Conservation (phyloP, 306 rosid species). For the Quillaja saponaria region DNA sequence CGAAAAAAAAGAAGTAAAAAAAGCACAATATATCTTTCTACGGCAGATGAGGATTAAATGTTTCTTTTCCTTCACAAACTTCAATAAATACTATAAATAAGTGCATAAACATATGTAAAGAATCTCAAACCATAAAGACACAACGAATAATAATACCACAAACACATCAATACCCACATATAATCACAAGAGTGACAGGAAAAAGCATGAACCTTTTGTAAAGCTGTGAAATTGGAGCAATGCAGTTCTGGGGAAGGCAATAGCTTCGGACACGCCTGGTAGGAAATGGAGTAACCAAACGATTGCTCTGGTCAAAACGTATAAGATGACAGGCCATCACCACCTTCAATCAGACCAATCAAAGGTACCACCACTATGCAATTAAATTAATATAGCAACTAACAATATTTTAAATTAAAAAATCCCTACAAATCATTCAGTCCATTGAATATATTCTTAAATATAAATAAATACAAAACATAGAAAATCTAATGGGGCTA, state of each 20-base stretch:
- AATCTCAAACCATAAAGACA: background rate
- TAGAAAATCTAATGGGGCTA: no score
- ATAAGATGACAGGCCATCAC: constrained; percentile 51
- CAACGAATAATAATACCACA: no score
- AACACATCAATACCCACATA: background rate
- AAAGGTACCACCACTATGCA: constrained; percentile 1
- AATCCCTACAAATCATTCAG: no score
- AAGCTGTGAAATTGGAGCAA: constrained; percentile 1
- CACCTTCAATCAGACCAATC: constrained; percentile 43
- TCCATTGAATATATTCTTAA: no score
- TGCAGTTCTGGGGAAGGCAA: constrained; percentile 1
- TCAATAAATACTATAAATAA: background rate
- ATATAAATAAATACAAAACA: no score
- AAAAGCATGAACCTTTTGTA: constrained; percentile 5
- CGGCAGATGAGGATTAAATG: background rate
- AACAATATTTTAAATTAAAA: no score
- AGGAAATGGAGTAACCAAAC: constrained; percentile 28
- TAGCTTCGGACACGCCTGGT: constrained; percentile 1
- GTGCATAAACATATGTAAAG: background rate
- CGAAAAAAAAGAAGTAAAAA: background rate
- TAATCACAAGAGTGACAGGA: background rate
- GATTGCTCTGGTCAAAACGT: constrained; percentile 39
- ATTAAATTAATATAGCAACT: background rate
- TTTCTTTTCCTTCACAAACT: background rate
- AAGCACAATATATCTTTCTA: constrained; percentile 6